Evolutionary conservation across 2,329 filamentous ascomycete species (phyloP).

Genomic region (Neonectria hederae): DNA sequence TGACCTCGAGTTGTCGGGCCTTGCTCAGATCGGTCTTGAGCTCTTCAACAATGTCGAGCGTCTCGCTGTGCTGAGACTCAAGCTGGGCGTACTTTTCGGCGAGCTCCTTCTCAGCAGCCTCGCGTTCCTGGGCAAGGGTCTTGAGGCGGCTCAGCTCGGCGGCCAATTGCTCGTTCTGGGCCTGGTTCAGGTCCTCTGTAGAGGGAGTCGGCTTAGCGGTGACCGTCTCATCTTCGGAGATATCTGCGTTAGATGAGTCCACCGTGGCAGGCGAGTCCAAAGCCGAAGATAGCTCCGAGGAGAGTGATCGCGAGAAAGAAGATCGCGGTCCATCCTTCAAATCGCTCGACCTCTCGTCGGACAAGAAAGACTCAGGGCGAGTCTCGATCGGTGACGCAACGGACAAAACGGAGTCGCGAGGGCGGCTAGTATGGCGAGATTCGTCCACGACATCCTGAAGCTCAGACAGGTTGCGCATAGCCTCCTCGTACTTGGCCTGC

Average conservation of each 20-base stretch:
- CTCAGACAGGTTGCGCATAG: constrained; percentile 81
- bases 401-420: constrained; percentile 67
- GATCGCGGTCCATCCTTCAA: constrained; percentile 72
- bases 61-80: constrained; percentile 81
- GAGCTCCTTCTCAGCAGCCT: constrained; percentile 77
- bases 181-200: constrained; percentile 51
- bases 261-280: constrained; percentile 76
- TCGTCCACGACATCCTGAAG: constrained; percentile 88
- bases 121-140: constrained; percentile 77
- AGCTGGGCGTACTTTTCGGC: constrained; percentile 84
- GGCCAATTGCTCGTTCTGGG: constrained; percentile 56
- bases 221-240: constrained; percentile 52
- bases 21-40: constrained; percentile 87
- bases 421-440: constrained; percentile 68
- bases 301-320: constrained; percentile 85
- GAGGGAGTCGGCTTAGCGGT: constrained; percentile 55
- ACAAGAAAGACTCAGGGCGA: constrained; percentile 85
- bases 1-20: constrained; percentile 69
- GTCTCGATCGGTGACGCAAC: constrained; percentile 59
- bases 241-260: constrained; percentile 69
- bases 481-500: constrained; percentile 89
- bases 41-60: constrained; percentile 87
- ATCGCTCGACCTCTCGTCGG: constrained; percentile 75
- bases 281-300: constrained; percentile 90
- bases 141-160: constrained; percentile 78